Percentiles rank a stretch among this genome's conserved stretches.
phyloP scores from a whole-genome alignment of 2,329 filamentous ascomycete genomes.

The Amauroascus niger region DNA sequence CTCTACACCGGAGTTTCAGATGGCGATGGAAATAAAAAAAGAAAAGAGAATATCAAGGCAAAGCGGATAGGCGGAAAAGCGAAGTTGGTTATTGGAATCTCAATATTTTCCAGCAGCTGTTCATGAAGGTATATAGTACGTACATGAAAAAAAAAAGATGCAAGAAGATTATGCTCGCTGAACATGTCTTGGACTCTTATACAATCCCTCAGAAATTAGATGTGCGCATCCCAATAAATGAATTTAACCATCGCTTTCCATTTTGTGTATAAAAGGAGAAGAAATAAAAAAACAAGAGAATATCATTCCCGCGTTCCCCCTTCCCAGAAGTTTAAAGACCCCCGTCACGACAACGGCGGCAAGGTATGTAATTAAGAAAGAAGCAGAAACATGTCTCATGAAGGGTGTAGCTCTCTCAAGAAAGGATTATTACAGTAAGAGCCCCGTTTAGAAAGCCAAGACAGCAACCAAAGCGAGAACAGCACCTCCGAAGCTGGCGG shows the following conservation, averaged over 20 bases:
- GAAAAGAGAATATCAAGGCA: neutral
- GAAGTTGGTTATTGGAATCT: constrained; percentile 9
- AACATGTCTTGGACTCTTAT: constrained; percentile 1
- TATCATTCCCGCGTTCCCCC: neutral
- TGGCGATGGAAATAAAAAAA: too few relatives aligned
- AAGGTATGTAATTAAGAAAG: constrained; percentile 1
- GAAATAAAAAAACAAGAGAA: neutral
- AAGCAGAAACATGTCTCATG: constrained; percentile 6
- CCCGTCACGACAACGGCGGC: neutral
- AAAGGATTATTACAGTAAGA: neutral
- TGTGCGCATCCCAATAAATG: neutral
- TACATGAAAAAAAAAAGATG: neutral
- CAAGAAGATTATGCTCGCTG: neutral
- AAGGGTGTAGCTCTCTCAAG: constrained; percentile 5
- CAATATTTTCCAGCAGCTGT: neutral
- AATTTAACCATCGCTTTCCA: constrained; percentile 10
- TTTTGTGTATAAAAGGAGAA: constrained; percentile 7
- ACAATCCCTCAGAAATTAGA: neutral
- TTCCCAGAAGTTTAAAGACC: neutral
- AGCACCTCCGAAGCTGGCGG: constrained; percentile 15
- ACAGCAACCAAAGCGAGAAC: constrained; percentile 16
- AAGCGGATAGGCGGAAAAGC: constrained; percentile 3
- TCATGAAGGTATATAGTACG: constrained; percentile 10
- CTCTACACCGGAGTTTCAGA: too few relatives aligned
- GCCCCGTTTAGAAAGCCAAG: constrained; percentile 18